These are phyloP conservation scores for Neurospora discreta DNA, from an alignment of 495 filamentous ascomycete species.

Conservation along the genomic window DNA sequence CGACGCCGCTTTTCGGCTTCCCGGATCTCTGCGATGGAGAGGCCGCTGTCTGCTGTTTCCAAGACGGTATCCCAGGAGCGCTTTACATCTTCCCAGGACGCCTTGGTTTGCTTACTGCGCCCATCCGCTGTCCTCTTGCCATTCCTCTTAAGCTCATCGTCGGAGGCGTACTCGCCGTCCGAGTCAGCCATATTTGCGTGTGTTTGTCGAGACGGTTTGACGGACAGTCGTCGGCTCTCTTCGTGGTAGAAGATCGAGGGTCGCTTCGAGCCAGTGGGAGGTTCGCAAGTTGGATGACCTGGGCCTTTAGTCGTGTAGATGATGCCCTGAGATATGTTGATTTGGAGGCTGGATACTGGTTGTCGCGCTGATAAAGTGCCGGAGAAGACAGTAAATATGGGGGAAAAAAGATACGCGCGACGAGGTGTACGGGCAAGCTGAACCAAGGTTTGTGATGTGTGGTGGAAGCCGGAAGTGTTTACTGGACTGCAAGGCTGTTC, in stretches of 20 bases:
- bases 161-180: slow-evolving; percentile 80
- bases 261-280: background rate
- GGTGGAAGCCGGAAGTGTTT: background rate
- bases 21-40: slow-evolving; percentile 24
- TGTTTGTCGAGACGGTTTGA: background rate
- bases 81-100: slow-evolving; percentile 38
- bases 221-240: background rate
- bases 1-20: slow-evolving; percentile 38
- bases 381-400: background rate
- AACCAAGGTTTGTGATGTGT: background rate
- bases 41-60: slow-evolving; percentile 31
- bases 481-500: background rate
- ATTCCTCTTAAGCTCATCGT: slow-evolving; percentile 51
- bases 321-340: background rate
- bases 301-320: background rate
- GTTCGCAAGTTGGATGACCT: background rate
- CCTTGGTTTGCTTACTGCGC: slow-evolving; percentile 16
- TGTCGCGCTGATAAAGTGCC: background rate
- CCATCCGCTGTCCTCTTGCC: slow-evolving; percentile 20
- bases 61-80: slow-evolving; percentile 36
- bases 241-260: background rate
- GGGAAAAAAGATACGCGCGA: background rate
- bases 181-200: slow-evolving; percentile 52
- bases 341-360: background rate
- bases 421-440: background rate